A percentile compares a stretch with the other conserved stretches of the same genome.
Evolutionary conservation across 305 asterid genomes (phyloP).

Genomic region (Nicotiana rustica): DNA sequence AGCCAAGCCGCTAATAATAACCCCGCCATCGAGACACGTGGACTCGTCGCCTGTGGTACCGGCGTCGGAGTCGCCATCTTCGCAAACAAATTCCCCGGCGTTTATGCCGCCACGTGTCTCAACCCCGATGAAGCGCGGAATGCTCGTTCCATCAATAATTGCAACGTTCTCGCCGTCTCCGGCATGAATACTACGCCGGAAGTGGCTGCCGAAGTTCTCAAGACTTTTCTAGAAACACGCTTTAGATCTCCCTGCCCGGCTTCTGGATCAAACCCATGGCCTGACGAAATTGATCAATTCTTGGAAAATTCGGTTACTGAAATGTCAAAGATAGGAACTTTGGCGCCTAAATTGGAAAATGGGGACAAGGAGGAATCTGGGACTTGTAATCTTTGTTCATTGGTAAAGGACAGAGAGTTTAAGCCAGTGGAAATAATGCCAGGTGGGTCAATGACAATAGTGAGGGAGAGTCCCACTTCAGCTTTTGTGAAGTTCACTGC

Average conservation of each 20-base stretch:
- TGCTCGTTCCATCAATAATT: conserved; percentile 77
- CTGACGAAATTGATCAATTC: conserved; percentile 66
- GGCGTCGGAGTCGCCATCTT: conserved; percentile 89
- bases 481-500: conserved; percentile 82
- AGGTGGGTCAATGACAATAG: conserved; percentile 73
- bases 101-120: conserved; percentile 84
- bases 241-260: conserved; percentile 92
- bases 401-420: conserved; percentile 66
- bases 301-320: conserved; percentile 61
- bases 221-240: conserved; percentile 62
- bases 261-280: conserved; percentile 81
- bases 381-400: conserved; percentile 63
- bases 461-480: conserved; percentile 84
- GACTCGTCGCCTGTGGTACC: conserved; percentile 86
- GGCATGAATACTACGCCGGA: conserved; percentile 69
- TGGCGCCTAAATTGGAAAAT: not conserved
- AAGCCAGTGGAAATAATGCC: conserved; percentile 69
- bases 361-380: not conserved
- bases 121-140: conserved; percentile 66
- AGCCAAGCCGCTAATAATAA: conserved; percentile 54
- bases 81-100: conserved; percentile 88
- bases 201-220: conserved; percentile 58
- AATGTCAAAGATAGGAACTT: conserved; percentile 59
- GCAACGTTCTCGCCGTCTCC: conserved; percentile 82
- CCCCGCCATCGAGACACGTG: conserved; percentile 59